Base-by-base conservation (phyloP, 179 eudicot species). In the Sideroxylon spinosum region DNA sequence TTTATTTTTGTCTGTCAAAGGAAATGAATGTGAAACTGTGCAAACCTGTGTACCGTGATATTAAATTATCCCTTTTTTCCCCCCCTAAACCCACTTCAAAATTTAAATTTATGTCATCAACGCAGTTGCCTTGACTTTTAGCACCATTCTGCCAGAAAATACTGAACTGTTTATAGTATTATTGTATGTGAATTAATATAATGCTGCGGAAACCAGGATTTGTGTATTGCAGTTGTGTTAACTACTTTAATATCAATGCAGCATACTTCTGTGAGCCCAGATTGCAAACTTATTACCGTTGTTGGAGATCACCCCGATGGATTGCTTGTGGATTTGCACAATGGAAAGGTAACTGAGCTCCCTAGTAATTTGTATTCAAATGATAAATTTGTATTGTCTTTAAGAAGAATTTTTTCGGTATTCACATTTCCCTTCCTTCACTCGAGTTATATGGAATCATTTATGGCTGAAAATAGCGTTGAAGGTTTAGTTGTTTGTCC, bases 221-320 rank as follows among this genome's bases (percentile, higher is more conserved):
- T 17, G 20, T 75, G 62, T 37, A 13, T 62, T 0, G 37, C 28
- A 1, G 26, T 60, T 49, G 52, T 59, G 44, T 48, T 82, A 37
- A 52, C 73, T 56, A 26, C 53, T 72, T 57, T 72, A 11, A 25
- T 44, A 9, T 66, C 78, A 37, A 66, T 86, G 90, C 97, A 94
- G 98, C 97, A 94, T 86, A 92, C 98, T 60, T 94, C 97, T 16
- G 71, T 88, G 72, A 92, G 94, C 83, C 96, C 97, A 7, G 93
- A 92, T 50, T 80, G 89, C 56, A 91, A 88, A 83, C 91, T 91
- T 81, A 72, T 91, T 49, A 83, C 90, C 8, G 87, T 94, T 71
- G 98, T 94, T 22, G 98, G 98, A 69, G 97, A 94, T 88, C 85
- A 89, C 71, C 85, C 76, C 49, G 84, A 85, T 71, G 95, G 96